Evolutionary conservation across 768 basidiomycete genomes (phyloP).

Genomic region (Podaxis rugospora): DNA sequence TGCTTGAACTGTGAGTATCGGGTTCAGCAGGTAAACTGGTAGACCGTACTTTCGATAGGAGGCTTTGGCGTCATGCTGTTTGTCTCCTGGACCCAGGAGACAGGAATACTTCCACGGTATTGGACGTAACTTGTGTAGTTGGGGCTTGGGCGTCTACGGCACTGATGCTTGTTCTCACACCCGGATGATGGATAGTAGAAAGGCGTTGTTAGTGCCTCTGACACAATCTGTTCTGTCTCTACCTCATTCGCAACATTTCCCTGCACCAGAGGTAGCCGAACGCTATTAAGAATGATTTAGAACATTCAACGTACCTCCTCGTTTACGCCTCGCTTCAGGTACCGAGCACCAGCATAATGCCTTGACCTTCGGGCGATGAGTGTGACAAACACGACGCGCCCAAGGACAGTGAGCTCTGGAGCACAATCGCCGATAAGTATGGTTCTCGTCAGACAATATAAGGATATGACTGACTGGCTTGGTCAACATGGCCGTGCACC

Average conservation of each 20-base stretch:
- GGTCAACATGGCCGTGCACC: constrained; percentile 95
- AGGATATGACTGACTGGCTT: constrained; percentile 71
- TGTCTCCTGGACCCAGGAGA: constrained; percentile 95
- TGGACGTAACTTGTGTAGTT: constrained; percentile 96
- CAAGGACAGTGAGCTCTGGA: constrained; percentile 86
- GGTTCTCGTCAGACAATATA: not conserved
- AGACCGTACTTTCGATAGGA: constrained; percentile 84
- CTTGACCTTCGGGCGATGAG: constrained; percentile 93
- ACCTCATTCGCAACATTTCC: constrained; percentile 99
- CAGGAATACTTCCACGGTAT: constrained; percentile 93
- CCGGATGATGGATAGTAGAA: constrained; percentile 71
- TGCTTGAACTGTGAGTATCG: not conserved
- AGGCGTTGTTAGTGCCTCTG: constrained; percentile 83
- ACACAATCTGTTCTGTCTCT: constrained; percentile 97
- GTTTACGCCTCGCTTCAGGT: constrained; percentile 91
- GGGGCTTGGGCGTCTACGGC: constrained; percentile 58
- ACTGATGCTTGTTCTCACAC: constrained; percentile 24
- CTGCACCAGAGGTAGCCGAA: constrained; percentile 31
- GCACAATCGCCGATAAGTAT: not conserved
- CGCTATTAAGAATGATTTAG: not conserved
- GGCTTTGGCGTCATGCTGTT: constrained; percentile 89
- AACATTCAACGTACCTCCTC: constrained; percentile 58
- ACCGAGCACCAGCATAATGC: constrained; percentile 93
- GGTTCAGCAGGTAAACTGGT: not conserved
- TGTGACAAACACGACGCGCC: constrained; percentile 87